A percentile compares a stretch with the other conserved stretches of the same genome.
These are phyloP conservation scores for Sporormia fimetaria DNA, from an alignment of 495 filamentous ascomycete genomes.

Conservation along the genomic window DNA sequence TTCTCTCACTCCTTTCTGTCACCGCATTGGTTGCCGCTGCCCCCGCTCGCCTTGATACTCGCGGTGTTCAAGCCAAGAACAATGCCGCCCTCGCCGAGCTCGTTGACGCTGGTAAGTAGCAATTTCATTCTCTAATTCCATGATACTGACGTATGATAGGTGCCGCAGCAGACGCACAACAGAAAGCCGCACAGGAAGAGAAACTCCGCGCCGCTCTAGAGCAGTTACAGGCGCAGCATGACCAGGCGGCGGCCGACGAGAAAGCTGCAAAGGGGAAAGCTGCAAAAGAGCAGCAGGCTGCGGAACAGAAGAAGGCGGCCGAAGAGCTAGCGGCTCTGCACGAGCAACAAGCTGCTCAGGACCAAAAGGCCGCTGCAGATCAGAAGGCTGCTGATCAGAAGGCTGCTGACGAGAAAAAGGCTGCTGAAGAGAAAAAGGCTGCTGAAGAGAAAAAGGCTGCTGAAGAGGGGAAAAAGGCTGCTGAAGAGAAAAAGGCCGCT, in stretches of 20 bases:
- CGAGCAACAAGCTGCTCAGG: too few species aligned
- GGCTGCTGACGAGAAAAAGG: not conserved
- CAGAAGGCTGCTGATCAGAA: not conserved
- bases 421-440: not conserved
- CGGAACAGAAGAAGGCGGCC: too few species aligned
- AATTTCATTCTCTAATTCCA: slow-evolving; percentile 14
- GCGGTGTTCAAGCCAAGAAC: slow-evolving; percentile 17
- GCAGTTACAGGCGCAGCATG: too few species aligned
- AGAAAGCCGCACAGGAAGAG: too few species aligned
- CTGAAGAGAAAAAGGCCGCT: not conserved
- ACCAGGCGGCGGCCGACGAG: too few species aligned
- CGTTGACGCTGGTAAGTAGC: slow-evolving; percentile 11
- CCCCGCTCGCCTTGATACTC: slow-evolving; percentile 15
- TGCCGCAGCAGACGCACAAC: not conserved
- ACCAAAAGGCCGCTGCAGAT: not conserved
- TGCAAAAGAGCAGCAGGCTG: not conserved
- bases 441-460: not conserved
- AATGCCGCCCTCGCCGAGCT: slow-evolving; percentile 7
- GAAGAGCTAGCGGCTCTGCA: too few species aligned
- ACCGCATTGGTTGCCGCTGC: slow-evolving; percentile 17
- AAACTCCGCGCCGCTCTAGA: too few species aligned
- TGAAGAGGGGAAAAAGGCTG: not conserved
- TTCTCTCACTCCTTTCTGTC: slow-evolving; percentile 21
- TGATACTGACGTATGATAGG: not conserved
- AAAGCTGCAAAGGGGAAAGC: slow-evolving; percentile 1